These are phyloP conservation scores for Pythium coloratum DNA, from an alignment of 352 stramenopile species.

Conservation along the genomic window DNA sequence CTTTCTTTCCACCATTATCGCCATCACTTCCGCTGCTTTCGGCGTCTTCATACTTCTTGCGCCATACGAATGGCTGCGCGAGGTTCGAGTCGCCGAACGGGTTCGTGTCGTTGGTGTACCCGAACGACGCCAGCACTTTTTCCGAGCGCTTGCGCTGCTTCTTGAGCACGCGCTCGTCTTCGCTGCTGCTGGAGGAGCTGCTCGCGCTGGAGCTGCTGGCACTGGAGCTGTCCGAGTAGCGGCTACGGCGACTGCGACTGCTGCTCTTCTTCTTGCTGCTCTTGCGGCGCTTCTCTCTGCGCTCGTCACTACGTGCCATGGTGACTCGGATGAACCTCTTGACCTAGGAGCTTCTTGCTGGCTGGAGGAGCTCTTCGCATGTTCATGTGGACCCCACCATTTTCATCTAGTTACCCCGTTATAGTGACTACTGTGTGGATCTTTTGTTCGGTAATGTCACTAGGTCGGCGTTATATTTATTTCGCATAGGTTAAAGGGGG, in stretches of 20 bases:
- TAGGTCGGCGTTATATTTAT: constrained; percentile 28
- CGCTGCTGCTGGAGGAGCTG: constrained; percentile 30
- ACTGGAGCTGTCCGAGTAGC: constrained; percentile 15
- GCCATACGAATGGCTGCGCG: constrained; percentile 96
- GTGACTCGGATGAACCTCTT: not conserved
- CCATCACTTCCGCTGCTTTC: constrained; percentile 13
- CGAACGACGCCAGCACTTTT: constrained; percentile 83
- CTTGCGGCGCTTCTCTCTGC: constrained; percentile 26
- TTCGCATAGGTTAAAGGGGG: constrained; percentile 28
- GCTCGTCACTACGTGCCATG: constrained; percentile 29
- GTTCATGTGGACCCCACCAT: not conserved
- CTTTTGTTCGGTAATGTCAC: not conserved
- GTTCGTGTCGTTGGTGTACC: constrained; percentile 99
- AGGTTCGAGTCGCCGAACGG: constrained; percentile 98
- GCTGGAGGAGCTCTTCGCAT: not conserved
- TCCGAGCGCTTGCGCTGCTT: constrained; percentile 69
- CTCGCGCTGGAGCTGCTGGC: constrained; percentile 24
- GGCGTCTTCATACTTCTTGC: constrained; percentile 91
- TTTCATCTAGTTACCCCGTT: not conserved
- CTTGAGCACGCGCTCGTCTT: constrained; percentile 46
- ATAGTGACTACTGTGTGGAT: constrained; percentile 1
- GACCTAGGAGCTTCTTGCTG: constrained; percentile 1
- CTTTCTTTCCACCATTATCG: constrained; percentile 4
- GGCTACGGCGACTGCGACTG: constrained; percentile 20
- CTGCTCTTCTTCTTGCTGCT: constrained; percentile 43